Evolutionary conservation across 208 protist genomes (phyloP).

Genomic region (Spironucleus salmonicida): DNA sequence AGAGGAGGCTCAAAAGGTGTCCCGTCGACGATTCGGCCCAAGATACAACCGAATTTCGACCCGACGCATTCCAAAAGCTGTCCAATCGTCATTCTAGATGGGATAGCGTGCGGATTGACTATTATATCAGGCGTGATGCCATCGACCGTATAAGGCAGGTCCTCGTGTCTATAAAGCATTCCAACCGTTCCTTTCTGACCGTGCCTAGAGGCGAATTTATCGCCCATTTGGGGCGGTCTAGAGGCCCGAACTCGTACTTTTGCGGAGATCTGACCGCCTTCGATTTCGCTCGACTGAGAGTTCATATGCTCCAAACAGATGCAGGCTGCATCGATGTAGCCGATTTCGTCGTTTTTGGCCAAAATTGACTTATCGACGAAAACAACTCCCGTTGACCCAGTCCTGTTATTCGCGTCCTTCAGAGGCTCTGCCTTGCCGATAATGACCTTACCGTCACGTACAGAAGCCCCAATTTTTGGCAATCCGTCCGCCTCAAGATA

Average conservation of each 20-base stretch:
- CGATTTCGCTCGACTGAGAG: too few species aligned
- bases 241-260: constrained; percentile 75
- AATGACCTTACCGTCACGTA: background rate
- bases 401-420: background rate
- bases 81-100: constrained; percentile 91
- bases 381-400: background rate
- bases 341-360: constrained; percentile 15
- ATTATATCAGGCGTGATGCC: constrained; percentile 90
- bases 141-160: constrained; percentile 78
- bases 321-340: background rate
- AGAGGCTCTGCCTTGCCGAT: constrained; percentile 19
- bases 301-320: background rate
- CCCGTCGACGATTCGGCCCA: constrained; percentile 65
- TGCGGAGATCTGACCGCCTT: constrained; percentile 60
- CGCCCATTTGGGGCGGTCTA: constrained; percentile 79
- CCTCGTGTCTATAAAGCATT: constrained; percentile 79
- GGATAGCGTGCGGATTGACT: constrained; percentile 92
- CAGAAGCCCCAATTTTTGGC: background rate
- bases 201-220: constrained; percentile 88
- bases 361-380: background rate
- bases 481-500: constrained; percentile 20
- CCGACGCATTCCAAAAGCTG: constrained; percentile 78
- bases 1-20: constrained; percentile 68
- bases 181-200: constrained; percentile 89
- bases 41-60: constrained; percentile 56